Evolutionary conservation across 2,329 filamentous ascomycete genomes (phyloP), one percentile per base, ranked within the genome.

Genomic region (Knufia fluminis): DNA sequence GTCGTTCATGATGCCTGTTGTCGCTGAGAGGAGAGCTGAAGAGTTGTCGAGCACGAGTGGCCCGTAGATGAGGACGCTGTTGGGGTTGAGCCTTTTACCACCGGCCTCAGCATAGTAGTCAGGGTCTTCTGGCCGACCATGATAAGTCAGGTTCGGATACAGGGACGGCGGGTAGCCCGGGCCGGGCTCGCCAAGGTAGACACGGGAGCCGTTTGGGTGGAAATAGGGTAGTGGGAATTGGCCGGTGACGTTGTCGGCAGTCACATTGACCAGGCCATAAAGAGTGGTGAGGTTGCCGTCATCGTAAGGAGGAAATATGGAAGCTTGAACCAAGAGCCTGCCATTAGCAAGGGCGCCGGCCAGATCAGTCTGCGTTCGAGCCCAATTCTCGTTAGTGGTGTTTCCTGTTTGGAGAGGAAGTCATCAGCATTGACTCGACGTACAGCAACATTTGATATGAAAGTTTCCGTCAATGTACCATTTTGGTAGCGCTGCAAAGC

Each of bases 81-180:
- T 65, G 0, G 53, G 46, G 39, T 65, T 63, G 16, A 60, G 33
- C 2, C 19, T 36, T 32, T 39, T 44, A 16, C 70, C 72, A 6
- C 72, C 57, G 48, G 67, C 73, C 2, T 62, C 61, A 2, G 71
- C 75, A 10, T 59, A 58, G 3, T 63, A 64, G 3, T 57, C 9
- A 62, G 62, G 44, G 66, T 67, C 35, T 43, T 57, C 55, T 1
- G 56, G 52, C 10, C 64, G 63, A 1, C 64, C 54, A 10, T 62
- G 59, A 60, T 86, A 87, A 0, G 82, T 86, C 51, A 94, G 75
- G 58, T 89, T 89, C 1, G 89, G 89, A 61, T 88, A 94, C 2
- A 94, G 74, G 2, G 67, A 64, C 0, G 81, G 72, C 9, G 88
- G 85, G 56, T 83, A 94, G 33, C 86, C 87, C n/a, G 73, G 66